phyloP scores from a whole-genome alignment of 352 stramenopile species.

The Globisporangium cylindrosporum region DNA sequence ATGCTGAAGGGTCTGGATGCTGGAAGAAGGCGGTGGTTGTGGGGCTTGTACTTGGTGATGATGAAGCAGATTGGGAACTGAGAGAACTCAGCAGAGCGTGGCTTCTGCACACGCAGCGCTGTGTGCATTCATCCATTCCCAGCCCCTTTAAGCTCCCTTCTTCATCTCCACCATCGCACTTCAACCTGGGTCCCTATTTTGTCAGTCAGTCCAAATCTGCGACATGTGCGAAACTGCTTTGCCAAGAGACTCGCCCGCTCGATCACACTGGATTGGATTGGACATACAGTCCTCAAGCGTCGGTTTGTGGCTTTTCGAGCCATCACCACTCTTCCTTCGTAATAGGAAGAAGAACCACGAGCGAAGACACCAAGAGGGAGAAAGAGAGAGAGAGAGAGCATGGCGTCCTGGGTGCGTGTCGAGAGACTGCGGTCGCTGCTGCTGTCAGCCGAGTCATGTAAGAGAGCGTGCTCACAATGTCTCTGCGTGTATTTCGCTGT shows the following conservation, averaged over 20 bases:
- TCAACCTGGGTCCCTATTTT: neutral
- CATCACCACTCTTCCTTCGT: neutral
- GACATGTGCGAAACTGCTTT: constrained; percentile 3
- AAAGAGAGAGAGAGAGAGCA: constrained; percentile 7
- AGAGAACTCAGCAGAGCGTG: neutral
- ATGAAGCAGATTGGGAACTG: neutral
- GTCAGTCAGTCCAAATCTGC: neutral
- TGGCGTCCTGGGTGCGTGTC: constrained; percentile 40
- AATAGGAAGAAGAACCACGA: neutral
- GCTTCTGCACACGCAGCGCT: neutral
- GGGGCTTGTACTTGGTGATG: neutral
- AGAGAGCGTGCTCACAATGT: constrained; percentile 1
- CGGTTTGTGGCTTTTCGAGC: constrained; percentile 2
- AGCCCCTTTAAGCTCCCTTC: too few species aligned
- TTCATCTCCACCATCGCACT: neutral
- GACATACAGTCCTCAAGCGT: neutral
- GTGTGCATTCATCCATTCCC: neutral
- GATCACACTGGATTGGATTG: neutral
- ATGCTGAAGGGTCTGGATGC: neutral
- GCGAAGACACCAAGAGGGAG: neutral
- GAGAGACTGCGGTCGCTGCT: neutral
- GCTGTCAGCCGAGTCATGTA: too few species aligned
- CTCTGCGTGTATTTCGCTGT: neutral
- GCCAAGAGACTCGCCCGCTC: neutral
- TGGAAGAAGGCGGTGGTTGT: neutral